Evolutionary conservation across 208 protist species (phyloP), one percentile per base, ranked within the genome.

Genomic region (Balamuthia mandrillaris): DNA sequence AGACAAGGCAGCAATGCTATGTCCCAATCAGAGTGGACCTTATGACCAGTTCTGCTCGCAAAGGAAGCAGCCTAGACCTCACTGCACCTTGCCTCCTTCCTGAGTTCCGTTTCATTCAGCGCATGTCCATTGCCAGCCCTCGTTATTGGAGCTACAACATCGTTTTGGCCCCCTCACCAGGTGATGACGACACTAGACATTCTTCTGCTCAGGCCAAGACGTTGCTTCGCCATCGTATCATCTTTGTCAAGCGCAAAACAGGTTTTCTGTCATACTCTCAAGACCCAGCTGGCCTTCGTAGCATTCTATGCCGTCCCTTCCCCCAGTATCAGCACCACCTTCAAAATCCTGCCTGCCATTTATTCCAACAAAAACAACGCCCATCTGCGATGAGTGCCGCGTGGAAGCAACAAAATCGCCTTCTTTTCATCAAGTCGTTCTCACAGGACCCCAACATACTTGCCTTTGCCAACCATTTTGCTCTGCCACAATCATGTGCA

Each of bases 1-100:
- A 96, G 70, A 97, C 93, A 1, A 90, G 92, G 7, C 84, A 88
- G 35, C 39, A 68, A 5, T 87, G 60, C 72, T 42, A 85, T 27
- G 81, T 95, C 5, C 88, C 87, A 14, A 49, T 94, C 31, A 31
- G 74, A 27, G 18, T 94, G 5, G 14, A 91, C 41, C 0, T 54
- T 1, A 37, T 74, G 41, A 10, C 35, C 63, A n/a, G 14, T 18
- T 14, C 65, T 29, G n/a, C n/a, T n/a, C n/a, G n/a, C n/a, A n/a
- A n/a, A n/a, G 65, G 39, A 52, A 3, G 37, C 1, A 1, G 27
- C 10, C 18, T 90, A n/a, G 16, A 85, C 2, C n/a, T 60, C 0
- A 74, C 82, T 3, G 74, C 87, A 51, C 87, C 87, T 16, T 91
- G 88, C 45, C 29, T 91, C 6, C 49, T 90, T 2, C 88, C 87